Conservation (phyloP, 352 stramenopile species). For the Plasmopara viticola region DNA sequence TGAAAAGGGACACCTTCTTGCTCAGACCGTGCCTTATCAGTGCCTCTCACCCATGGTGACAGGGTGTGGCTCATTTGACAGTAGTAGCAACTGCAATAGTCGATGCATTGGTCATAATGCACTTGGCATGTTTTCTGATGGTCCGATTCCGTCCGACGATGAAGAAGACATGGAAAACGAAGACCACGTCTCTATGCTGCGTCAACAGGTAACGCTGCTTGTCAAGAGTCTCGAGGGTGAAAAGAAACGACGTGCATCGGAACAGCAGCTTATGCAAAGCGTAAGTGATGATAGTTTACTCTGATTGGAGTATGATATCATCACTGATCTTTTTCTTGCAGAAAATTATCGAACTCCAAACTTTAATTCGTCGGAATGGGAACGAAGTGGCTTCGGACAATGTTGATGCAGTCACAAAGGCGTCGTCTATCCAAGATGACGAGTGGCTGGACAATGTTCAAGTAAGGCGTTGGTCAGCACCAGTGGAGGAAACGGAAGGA, state of each 20-base stretch:
- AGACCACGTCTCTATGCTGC: constrained; percentile 37
- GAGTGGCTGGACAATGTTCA: constrained; percentile 21
- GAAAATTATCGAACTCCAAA: constrained; percentile 74
- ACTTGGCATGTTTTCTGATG: constrained; percentile 14
- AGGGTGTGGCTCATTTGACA: constrained; percentile 24
- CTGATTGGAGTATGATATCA: constrained; percentile 2
- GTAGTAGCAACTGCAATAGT: constrained; percentile 23
- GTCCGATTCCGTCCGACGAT: constrained; percentile 24
- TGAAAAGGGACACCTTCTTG: constrained; percentile 15
- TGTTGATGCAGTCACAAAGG: constrained; percentile 4
- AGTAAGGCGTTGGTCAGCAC: constrained; percentile 17
- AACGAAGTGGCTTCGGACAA: constrained; percentile 19
- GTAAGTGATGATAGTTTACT: constrained; percentile 15
- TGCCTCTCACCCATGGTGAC: constrained; percentile 18
- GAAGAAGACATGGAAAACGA: constrained; percentile 23
- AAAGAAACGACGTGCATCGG: constrained; percentile 53
- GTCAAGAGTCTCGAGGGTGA: constrained; percentile 53
- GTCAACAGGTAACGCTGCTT: constrained; percentile 52
- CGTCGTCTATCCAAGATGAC: constrained; percentile 9
- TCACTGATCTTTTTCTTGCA: constrained; percentile 10
- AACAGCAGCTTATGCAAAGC: constrained; percentile 65
- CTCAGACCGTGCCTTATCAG: constrained; percentile 19
- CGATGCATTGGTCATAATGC: constrained; percentile 24
- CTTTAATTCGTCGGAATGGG: constrained; percentile 50
- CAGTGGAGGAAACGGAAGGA: constrained; percentile 13